Evolutionary conservation across 2,329 filamentous ascomycete genomes (phyloP).

Genomic region (Aspergillus sp.): DNA sequence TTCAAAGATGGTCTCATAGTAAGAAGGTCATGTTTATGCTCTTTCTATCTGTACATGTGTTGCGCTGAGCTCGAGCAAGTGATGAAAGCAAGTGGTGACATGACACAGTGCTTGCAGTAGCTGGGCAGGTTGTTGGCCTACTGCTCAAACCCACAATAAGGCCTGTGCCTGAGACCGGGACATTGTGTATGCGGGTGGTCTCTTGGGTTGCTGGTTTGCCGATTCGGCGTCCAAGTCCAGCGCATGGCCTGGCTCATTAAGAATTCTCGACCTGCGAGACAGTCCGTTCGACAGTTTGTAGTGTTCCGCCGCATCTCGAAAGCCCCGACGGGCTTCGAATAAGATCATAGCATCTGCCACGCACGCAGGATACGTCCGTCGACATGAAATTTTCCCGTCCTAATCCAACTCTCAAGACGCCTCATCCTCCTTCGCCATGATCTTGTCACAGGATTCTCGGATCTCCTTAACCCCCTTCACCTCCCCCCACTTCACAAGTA

Average conservation of each 20-base stretch:
- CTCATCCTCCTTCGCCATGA: slow-evolving; percentile 30
- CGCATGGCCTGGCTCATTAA: background rate
- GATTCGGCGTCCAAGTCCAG: background rate
- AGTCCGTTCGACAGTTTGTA: background rate
- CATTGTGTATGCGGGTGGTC: background rate
- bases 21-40: slow-evolving; percentile 9
- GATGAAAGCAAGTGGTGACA: background rate
- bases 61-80: background rate
- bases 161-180: background rate
- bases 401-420: slow-evolving; percentile 22
- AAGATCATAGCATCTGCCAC: background rate
- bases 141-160: background rate
- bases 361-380: background rate
- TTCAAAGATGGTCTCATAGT: background rate
- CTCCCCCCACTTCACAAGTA: slow-evolving; percentile 44
- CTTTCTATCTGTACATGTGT: background rate
- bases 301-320: background rate
- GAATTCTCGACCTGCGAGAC: background rate
- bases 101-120: background rate
- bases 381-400: background rate
- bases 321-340: background rate
- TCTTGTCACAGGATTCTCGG: slow-evolving; percentile 37
- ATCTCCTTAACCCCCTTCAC: slow-evolving; percentile 46
- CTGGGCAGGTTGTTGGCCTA: background rate
- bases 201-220: background rate